A percentile compares a stretch with the other conserved stretches of the same genome.
Evolutionary conservation across 306 rosid genomes (phyloP).

Genomic region (Erythrophleum fordii): DNA sequence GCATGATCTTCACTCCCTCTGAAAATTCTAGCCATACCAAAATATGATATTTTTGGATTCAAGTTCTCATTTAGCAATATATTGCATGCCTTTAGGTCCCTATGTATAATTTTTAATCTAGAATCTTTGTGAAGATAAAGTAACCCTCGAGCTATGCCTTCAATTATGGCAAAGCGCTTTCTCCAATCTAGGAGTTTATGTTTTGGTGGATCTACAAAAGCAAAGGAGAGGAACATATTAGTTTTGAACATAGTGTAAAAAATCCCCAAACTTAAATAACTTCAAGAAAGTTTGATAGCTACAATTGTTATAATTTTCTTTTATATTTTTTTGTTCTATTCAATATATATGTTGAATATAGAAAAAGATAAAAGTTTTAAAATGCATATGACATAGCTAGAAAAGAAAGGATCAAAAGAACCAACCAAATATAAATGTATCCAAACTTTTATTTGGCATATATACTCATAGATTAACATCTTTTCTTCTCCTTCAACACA

Average conservation of each 20-base stretch:
- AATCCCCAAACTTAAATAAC: neutral
- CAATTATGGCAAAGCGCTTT: neutral
- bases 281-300: too few species aligned
- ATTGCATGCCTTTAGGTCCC: neutral
- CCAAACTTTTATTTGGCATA: too few species aligned
- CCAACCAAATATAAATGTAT: too few species aligned
- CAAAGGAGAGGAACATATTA: too few species aligned
- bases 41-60: conserved; percentile 1
- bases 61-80: neutral
- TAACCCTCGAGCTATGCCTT: neutral
- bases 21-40: neutral
- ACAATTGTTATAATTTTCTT: too few species aligned
- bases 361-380: too few species aligned
- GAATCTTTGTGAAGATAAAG: conserved; percentile 13
- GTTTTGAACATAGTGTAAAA: neutral
- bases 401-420: neutral
- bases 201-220: neutral
- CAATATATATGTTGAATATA: too few species aligned
- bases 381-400: too few species aligned
- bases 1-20: neutral
- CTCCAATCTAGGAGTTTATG: neutral
- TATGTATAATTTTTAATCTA: neutral
- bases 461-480: too few species aligned
- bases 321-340: too few species aligned
- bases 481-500: too few species aligned